phyloP scores from a whole-genome alignment of 805 yeast genomes.

The Myxozyma melibiosi region DNA sequence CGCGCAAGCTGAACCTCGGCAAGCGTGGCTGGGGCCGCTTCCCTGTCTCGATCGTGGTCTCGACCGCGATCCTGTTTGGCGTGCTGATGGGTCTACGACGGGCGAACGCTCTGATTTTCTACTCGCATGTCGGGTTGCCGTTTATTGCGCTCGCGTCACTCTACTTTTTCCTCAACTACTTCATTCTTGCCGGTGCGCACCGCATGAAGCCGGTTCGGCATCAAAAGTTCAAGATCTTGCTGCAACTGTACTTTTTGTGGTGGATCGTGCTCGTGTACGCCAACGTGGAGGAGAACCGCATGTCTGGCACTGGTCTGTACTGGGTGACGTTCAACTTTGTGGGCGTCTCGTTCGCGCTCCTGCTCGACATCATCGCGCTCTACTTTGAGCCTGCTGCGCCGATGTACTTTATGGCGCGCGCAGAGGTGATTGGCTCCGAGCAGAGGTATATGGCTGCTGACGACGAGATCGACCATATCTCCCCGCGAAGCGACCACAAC shows the following conservation, averaged over 20 bases:
- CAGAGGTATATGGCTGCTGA: constrained; percentile 20
- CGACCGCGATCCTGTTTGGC: constrained; percentile 46
- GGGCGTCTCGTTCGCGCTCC: constrained; percentile 32
- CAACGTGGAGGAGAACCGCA: constrained; percentile 53
- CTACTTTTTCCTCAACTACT: constrained; percentile 58
- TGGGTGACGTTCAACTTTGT: constrained; percentile 42
- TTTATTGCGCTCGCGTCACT: constrained; percentile 52
- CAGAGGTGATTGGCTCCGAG: constrained; percentile 28
- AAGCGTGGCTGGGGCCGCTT: constrained; percentile 54
- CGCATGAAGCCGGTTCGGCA: constrained; percentile 54
- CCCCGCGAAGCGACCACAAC: constrained; percentile 31
- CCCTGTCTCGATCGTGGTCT: constrained; percentile 57
- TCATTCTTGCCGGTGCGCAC: constrained; percentile 52
- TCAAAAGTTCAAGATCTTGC: constrained; percentile 58
- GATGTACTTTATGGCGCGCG: constrained; percentile 34
- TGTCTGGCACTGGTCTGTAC: constrained; percentile 54
- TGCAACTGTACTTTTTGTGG: constrained; percentile 56
- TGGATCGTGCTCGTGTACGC: constrained; percentile 61
- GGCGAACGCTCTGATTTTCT: constrained; percentile 54
- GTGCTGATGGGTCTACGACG: constrained; percentile 48
- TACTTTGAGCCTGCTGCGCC: constrained; percentile 34
- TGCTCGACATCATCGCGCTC: constrained; percentile 29
- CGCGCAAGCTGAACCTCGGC: constrained; percentile 41
- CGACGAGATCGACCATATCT: constrained; percentile 24
- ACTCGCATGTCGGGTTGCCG: constrained; percentile 54